These are phyloP conservation scores for Wickerhamiella pararugosa DNA, from an alignment of 1,139 yeast genomes.

Conservation along the genomic window DNA sequence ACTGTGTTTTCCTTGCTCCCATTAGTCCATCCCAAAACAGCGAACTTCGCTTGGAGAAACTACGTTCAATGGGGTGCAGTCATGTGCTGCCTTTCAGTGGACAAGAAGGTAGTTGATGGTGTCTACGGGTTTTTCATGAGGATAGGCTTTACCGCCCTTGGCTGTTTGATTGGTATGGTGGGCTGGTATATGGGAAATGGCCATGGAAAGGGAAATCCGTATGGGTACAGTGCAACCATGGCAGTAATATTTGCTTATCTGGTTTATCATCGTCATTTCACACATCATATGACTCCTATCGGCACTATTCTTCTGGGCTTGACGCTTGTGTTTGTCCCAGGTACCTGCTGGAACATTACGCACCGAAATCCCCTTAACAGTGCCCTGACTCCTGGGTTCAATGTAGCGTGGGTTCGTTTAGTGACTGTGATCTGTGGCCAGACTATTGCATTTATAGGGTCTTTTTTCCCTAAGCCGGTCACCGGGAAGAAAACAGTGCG, in stretches of 20 bases:
- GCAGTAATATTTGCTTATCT: constrained; percentile 15
- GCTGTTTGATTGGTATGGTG: constrained; percentile 22
- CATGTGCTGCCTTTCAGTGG: constrained; percentile 19
- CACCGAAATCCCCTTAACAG: constrained; percentile 7
- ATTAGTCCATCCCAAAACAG: constrained; percentile 17
- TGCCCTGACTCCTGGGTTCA: constrained; percentile 17
- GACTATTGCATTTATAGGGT: constrained; percentile 18
- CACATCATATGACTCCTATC: constrained; percentile 17
- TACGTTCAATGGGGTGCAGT: constrained; percentile 21
- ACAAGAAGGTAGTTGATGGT: constrained; percentile 22
- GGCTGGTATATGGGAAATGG: constrained; percentile 26
- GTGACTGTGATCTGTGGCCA: constrained; percentile 20
- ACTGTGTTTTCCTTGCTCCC: constrained; percentile 18
- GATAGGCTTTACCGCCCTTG: constrained; percentile 20
- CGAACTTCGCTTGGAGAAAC: constrained; percentile 17
- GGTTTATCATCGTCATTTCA: constrained; percentile 18
- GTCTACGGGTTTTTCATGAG: constrained; percentile 20
- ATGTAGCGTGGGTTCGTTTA: constrained; percentile 22
- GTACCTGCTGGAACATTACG: constrained; percentile 19
- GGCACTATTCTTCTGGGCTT: constrained; percentile 19
- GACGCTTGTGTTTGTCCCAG: constrained; percentile 18
- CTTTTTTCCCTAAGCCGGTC: constrained; percentile 19
- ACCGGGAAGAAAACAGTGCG: constrained; percentile 5
- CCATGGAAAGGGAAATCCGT: constrained; percentile 20
- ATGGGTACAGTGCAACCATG: constrained; percentile 21